Percentiles rank a stretch among this genome's conserved stretches.
Conservation (phyloP, 2,329 filamentous ascomycete genomes). For the Berkeleyomyces rouxiae region DNA sequence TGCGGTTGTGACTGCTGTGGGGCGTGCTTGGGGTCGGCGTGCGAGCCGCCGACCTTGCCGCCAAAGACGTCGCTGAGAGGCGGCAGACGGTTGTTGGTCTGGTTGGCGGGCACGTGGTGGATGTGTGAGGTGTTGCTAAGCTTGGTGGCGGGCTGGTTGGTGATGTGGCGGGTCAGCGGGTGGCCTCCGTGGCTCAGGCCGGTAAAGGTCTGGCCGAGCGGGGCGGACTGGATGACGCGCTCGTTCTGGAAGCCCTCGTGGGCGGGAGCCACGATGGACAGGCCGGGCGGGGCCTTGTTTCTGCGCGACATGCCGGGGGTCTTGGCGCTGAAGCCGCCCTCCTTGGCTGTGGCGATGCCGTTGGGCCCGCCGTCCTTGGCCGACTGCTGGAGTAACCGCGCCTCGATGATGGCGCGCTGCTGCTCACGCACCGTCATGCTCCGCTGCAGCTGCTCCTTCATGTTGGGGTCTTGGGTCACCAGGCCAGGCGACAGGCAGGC, state of each 20-base stretch:
- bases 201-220: constrained; percentile 87
- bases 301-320: constrained; percentile 58
- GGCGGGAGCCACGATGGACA: constrained; percentile 89
- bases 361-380: constrained; percentile 49
- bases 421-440: constrained; percentile 88
- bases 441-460: constrained; percentile 88
- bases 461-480: constrained; percentile 85
- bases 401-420: constrained; percentile 88
- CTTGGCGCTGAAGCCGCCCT: constrained; percentile 40
- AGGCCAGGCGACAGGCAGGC: constrained; percentile 93
- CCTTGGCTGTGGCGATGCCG: constrained; percentile 26
- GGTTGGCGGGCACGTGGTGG: constrained; percentile 71
- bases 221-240: constrained; percentile 90
- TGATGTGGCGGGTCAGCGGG: constrained; percentile 58
- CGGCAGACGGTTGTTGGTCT: constrained; percentile 81
- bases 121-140: constrained; percentile 76
- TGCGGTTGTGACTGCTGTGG: constrained; percentile 1
- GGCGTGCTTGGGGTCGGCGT: constrained; percentile 29
- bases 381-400: constrained; percentile 73
- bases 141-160: constrained; percentile 60
- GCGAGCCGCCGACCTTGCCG: constrained; percentile 46
- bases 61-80: constrained; percentile 92
- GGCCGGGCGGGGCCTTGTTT: constrained; percentile 68
- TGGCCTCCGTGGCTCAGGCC: constrained; percentile 60
- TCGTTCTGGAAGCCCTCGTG: constrained; percentile 86